Base-by-base conservation (phyloP, 495 filamentous ascomycete genomes). In the Penicillium nucicola region DNA sequence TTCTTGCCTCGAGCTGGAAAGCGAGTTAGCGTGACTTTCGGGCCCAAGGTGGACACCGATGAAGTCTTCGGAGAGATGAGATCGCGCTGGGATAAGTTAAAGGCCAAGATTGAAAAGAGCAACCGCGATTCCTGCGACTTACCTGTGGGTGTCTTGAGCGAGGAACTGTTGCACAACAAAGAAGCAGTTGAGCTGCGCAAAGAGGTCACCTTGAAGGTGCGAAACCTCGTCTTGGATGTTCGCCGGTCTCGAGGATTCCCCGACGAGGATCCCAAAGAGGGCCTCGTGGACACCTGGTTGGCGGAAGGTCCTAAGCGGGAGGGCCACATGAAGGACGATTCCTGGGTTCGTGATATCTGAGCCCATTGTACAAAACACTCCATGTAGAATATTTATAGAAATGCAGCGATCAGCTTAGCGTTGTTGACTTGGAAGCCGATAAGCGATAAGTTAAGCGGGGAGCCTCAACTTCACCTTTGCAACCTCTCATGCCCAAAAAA, bases 181-280 rank as follows among this genome's bases (percentile, higher is more conserved):
- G 88, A 96, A 62, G 93, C 89, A 0, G 78, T 87, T 42, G 76
- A 82, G 55, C 72, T 98, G 52, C 80, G 93, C 55, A 85, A 87
- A 44, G 92, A 97, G 67, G 86, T 89, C 28, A 88, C 93, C 18
- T 70, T 79, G 64, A 77, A 86, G 50, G 82, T 97, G 18, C 73
- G 93, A 28, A 78, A 84, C 37, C 86, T 90, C 56, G 88, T 98
- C 0, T 58, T 92, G 19, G 87, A 88, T 50, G 78, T 97, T 8
- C 74, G 92, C 53, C 75, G 76, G 45, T 72, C 76, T 22, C 64
- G 87, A 47, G 92, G 88, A 1, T 83, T 84, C 30, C 77, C 84
- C 0, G 92, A 96, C 45, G 88, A 96, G 53, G 88, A 96, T 65
- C 81, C 83, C 0, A 84, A 86, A 60, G 77, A 74, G 1, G 76